Evolutionary conservation across 2,329 filamentous ascomycete genomes (phyloP).

Genomic region (Trichoderma cornu-damae): DNA sequence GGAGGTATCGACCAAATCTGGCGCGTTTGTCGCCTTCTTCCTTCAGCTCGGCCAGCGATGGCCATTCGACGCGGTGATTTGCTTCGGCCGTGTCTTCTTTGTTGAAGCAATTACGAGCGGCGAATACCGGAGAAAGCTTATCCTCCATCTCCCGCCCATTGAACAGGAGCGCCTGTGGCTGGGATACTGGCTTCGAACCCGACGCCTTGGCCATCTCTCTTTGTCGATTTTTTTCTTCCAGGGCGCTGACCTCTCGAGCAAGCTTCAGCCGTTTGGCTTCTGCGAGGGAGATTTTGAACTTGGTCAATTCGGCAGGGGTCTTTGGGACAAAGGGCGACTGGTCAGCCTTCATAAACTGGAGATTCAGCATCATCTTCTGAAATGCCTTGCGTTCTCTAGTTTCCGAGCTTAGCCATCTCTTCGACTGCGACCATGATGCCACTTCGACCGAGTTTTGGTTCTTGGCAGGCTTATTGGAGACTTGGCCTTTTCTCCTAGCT

Average conservation of each 20-base stretch:
- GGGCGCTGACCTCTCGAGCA: constrained; percentile 24
- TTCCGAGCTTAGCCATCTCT: constrained; percentile 36
- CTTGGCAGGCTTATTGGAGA: background rate
- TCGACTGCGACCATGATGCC: constrained; percentile 37
- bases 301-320: constrained; percentile 32
- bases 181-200: background rate
- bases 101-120: constrained; percentile 33
- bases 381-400: constrained; percentile 33
- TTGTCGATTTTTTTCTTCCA: constrained; percentile 23
- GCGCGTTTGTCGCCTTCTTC: constrained; percentile 32
- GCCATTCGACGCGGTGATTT: constrained; percentile 30
- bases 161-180: constrained; percentile 24
- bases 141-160: constrained; percentile 28
- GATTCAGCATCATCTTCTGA: constrained; percentile 33
- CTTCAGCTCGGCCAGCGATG: constrained; percentile 34
- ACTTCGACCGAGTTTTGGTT: constrained; percentile 18
- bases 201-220: constrained; percentile 14
- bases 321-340: constrained; percentile 37
- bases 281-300: constrained; percentile 30
- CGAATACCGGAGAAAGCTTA: constrained; percentile 33
- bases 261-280: constrained; percentile 28
- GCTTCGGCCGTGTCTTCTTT: constrained; percentile 19
- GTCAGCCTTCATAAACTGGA: constrained; percentile 34
- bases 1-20: constrained; percentile 29
- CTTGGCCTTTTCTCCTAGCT: background rate